Conservation (phyloP, 805 yeast genomes). For the Ogataea degrootiae region DNA sequence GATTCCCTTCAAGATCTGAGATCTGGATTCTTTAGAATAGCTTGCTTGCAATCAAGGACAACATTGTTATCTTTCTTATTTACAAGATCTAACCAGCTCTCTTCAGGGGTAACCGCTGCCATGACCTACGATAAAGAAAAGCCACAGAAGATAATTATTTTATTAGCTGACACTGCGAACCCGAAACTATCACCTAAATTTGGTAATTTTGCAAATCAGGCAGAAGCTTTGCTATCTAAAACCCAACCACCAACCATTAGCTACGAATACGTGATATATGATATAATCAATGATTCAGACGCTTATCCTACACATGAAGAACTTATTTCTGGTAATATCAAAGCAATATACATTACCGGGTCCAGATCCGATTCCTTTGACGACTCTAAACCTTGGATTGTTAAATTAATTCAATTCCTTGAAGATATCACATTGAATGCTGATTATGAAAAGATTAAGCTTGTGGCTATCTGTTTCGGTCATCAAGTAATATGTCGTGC, state of each 20-base stretch:
- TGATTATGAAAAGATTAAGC: slow-evolving; percentile 33
- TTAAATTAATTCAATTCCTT: slow-evolving; percentile 34
- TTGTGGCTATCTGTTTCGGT: slow-evolving; percentile 80
- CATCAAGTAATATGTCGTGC: slow-evolving; percentile 75
- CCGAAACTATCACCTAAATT: slow-evolving; percentile 24
- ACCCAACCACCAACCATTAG: slow-evolving; percentile 13
- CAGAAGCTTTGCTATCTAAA: slow-evolving; percentile 28
- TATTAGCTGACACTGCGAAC: slow-evolving; percentile 32
- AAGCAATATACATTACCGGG: slow-evolving; percentile 49
- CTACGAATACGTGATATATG: slow-evolving; percentile 32
- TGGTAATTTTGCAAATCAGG: slow-evolving; percentile 54
- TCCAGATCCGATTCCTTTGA: slow-evolving; percentile 45
- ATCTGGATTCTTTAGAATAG: too few relatives aligned
- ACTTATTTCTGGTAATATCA: slow-evolving; percentile 26
- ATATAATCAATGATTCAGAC: slow-evolving; percentile 26
- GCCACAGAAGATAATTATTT: neutral
- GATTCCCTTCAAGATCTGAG: too few relatives aligned
- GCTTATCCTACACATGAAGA: slow-evolving; percentile 20
- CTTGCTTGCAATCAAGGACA: too few relatives aligned
- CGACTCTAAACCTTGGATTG: slow-evolving; percentile 37
- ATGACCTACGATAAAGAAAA: neutral
- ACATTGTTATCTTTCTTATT: too few relatives aligned
- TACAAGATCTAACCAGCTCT: too few relatives aligned
- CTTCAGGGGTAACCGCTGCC: too few relatives aligned
- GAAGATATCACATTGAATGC: slow-evolving; percentile 6